Evolutionary conservation across 2,329 filamentous ascomycete species (phyloP).

Genomic region (Endocalyx cinctus): DNA sequence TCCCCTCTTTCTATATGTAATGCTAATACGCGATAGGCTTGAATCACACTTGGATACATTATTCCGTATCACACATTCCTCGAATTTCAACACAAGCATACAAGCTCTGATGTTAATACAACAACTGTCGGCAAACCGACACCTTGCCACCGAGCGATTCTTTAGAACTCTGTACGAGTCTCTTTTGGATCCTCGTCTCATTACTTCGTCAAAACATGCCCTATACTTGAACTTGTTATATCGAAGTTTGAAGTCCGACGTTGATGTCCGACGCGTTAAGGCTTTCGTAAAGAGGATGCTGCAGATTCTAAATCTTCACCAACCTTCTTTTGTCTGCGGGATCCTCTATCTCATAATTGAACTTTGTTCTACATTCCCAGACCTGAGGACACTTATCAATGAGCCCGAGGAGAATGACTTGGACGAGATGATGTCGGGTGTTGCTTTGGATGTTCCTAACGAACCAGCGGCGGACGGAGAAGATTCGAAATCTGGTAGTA

Average conservation of each 20-base stretch:
- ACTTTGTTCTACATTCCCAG: slow-evolving; percentile 73
- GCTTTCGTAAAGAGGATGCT: slow-evolving; percentile 93
- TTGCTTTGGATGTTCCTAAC: slow-evolving; percentile 35
- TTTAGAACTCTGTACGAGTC: slow-evolving; percentile 96
- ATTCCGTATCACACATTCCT: slow-evolving; percentile 93
- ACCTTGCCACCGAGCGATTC: slow-evolving; percentile 81
- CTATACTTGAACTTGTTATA: slow-evolving; percentile 92
- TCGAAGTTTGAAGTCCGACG: slow-evolving; percentile 79
- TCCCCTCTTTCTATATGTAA: slow-evolving; percentile 5
- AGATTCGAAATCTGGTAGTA: slow-evolving; percentile 17
- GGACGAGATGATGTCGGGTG: slow-evolving; percentile 58
- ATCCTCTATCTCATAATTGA: slow-evolving; percentile 87
- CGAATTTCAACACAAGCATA: slow-evolving; percentile 98
- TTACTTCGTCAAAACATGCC: slow-evolving; percentile 89
- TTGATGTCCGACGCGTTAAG: slow-evolving; percentile 88
- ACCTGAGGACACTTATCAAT: slow-evolving; percentile 71
- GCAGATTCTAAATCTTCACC: slow-evolving; percentile 81
- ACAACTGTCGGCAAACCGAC: slow-evolving; percentile 77
- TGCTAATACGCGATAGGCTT: slow-evolving; percentile 46
- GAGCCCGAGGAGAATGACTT: slow-evolving; percentile 76
- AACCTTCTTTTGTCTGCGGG: slow-evolving; percentile 88
- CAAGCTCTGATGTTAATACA: slow-evolving; percentile 94
- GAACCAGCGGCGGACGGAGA: slow-evolving; percentile 13
- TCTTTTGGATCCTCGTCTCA: slow-evolving; percentile 80
- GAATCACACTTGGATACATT: slow-evolving; percentile 89